Base-by-base conservation (phyloP, 1,284 basidiomycete genomes). In the Apiotrichum veenhuisii region DNA sequence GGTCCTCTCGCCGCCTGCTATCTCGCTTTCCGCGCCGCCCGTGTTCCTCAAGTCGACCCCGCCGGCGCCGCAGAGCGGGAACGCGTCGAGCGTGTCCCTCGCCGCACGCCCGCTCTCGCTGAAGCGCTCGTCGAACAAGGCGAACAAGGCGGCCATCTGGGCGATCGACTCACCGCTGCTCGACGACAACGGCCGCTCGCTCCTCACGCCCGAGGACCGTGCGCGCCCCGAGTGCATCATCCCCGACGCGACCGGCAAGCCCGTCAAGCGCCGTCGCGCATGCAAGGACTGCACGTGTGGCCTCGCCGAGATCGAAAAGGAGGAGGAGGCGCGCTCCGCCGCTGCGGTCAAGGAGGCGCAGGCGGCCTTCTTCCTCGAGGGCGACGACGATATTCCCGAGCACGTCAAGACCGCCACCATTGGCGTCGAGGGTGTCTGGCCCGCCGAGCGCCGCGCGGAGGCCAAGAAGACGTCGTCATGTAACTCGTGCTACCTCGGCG, bases 401-500 rank as follows among this genome's bases (percentile, higher is more conserved):
- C 57, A 64, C 45, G 48, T 77, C 30, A 66, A 66, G 50, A 63
- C 22, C 1, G 75, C 75, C 1, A 74, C 72, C 0, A 54, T 51
- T 4, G 74, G 74, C 15, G 64, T 69, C n/a, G 75, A 76, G 61
- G 68, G 71, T 17, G 61, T 77, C 20, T 78, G 66, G 76, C 77
- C 64, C 20, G 78, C 80, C 61, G 81, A 86, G 30, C 81, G 81
- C 62, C 86, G 85, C 68, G 84, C 90, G 9, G 80, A 81, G 50
- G 81, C 83, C 66, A 80, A 78, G 69, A 86, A 57, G 65, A 98
- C 93, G 48, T 93, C 89, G 72, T 93, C 90, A 69, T 98, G 95
- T 79, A 94, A 93, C n/a, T 96, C 83, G 77, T 99, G 95, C 80
- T 98, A 92, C 81, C 80, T 98, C 50, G 96, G 95, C 12, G 95